These are phyloP conservation scores for Fusarium sp. DNA, from an alignment of 2,329 filamentous ascomycete species.

Conservation along the genomic window DNA sequence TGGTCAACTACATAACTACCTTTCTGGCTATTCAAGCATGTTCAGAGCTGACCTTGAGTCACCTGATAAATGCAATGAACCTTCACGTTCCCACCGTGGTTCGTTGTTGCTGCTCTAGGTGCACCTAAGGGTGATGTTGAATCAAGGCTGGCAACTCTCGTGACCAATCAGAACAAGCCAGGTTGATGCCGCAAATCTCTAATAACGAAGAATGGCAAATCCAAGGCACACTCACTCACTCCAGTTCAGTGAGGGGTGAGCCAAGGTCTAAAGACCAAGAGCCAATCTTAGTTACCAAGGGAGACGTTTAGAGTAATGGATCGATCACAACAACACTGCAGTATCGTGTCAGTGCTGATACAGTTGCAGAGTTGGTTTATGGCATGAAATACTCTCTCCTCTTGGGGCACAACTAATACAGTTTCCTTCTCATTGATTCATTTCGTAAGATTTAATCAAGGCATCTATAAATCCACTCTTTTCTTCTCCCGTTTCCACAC, in stretches of 20 bases:
- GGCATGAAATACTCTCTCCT: slow-evolving; percentile 3
- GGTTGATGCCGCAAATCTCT: slow-evolving; percentile 26
- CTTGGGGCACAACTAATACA: neutral
- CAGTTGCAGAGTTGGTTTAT: neutral
- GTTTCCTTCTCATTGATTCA: neutral
- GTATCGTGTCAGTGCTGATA: slow-evolving; percentile 35
- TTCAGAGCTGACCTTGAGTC: neutral
- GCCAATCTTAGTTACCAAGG: slow-evolving; percentile 3
- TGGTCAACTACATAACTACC: neutral
- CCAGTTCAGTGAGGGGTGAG: slow-evolving; percentile 2
- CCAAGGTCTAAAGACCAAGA: neutral
- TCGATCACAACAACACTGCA: slow-evolving; percentile 47
- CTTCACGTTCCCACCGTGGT: slow-evolving; percentile 10
- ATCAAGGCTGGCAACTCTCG: slow-evolving; percentile 24
- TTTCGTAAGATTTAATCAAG: slow-evolving; percentile 13
- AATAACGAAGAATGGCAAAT: slow-evolving; percentile 6
- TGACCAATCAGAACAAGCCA: slow-evolving; percentile 29
- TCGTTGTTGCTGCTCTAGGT: slow-evolving; percentile 11
- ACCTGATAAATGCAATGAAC: slow-evolving; percentile 25
- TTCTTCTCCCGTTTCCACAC: slow-evolving; percentile 17
- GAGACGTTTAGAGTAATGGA: neutral
- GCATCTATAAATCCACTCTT: slow-evolving; percentile 10
- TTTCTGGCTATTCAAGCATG: neutral
- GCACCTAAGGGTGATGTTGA: slow-evolving; percentile 26
- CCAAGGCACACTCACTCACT: neutral